Base-by-base conservation (phyloP, 169 alveolate genomes). In the Eimeria maxima region DNA sequence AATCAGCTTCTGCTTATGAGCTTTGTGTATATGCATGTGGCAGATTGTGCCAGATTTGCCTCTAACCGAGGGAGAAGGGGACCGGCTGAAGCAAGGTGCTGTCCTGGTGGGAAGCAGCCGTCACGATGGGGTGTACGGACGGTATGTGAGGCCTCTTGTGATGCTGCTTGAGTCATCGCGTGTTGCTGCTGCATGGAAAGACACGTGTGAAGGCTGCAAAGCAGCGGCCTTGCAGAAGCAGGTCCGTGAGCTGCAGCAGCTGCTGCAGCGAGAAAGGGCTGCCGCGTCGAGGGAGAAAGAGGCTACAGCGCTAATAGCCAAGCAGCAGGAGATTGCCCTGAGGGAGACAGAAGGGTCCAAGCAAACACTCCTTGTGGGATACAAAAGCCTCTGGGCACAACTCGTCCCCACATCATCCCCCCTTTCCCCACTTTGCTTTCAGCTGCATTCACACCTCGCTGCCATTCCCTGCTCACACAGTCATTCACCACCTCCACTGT, bases 261-360 rank as follows among this genome's bases (percentile, higher is more conserved):
- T 57, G 60, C 76, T 84, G n/a, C 71, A 84, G 55, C 55, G 93
- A 45, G 93, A 84, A 57, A 13, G 93, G 24, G 93, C 93, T 10
- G 80, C 78, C 14, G 78, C 78, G 3, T n/a, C 76, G 18, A 29
- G 93, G 69, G 93, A 84, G 38, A 53, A 69, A 27, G 93, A 84
- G 55, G 93, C 93, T 13, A 84, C 93, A 53, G 93, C 78, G 47
- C 38, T 84, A 45, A 84, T 84, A 5, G 50, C 93, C 18, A 84
- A 84, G 93, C 93, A 84, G 78, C 93, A 84, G 27, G 93, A 55
- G 33, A 29, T 84, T 44, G 78, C 93, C 45, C 38, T 84, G 44
- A 84, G 65, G 80, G 93, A 84, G 55, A 38, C 93, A n/a, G 93
- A 84, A 53, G 93, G 93, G 18, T 84, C 93, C 4, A 84, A 84